Conservation (phyloP, 1,284 basidiomycete genomes). For the Trametes polyzona region DNA sequence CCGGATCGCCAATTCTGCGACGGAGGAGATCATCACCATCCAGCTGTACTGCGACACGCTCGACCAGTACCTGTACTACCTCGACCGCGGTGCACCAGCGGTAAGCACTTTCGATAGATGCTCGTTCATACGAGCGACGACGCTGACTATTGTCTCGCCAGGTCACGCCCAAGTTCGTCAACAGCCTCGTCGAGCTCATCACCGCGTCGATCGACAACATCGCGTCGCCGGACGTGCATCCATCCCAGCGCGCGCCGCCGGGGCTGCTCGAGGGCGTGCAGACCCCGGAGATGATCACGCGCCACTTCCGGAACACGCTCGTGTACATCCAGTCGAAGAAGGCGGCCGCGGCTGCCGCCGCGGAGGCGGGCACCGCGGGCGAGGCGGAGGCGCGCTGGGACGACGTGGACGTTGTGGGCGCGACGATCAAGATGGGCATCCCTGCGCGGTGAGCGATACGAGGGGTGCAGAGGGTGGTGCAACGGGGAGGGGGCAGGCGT, state of each 20-base stretch:
- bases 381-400: slow-evolving; percentile 68
- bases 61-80: slow-evolving; percentile 92
- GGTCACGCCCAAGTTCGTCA: slow-evolving; percentile 93
- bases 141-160: slow-evolving; percentile 35
- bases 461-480: not conserved
- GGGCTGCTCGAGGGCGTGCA: slow-evolving; percentile 90
- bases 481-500: too few relatives aligned
- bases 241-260: slow-evolving; percentile 76
- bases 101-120: slow-evolving; percentile 59
- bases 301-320: slow-evolving; percentile 93
- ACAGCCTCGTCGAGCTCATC: slow-evolving; percentile 91
- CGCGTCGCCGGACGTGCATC: slow-evolving; percentile 82
- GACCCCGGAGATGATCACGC: slow-evolving; percentile 87
- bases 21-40: slow-evolving; percentile 92
- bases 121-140: not conserved
- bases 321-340: slow-evolving; percentile 83
- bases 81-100: slow-evolving; percentile 88
- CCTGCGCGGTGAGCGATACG: slow-evolving; percentile 20
- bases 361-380: slow-evolving; percentile 40
- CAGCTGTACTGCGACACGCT: slow-evolving; percentile 94
- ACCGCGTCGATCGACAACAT: slow-evolving; percentile 89
- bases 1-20: slow-evolving; percentile 91
- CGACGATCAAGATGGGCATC: slow-evolving; percentile 85
- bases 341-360: slow-evolving; percentile 38
- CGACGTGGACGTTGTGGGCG: slow-evolving; percentile 85